Percentiles rank a stretch among this genome's conserved stretches.
Conservation (phyloP, 768 basidiomycete genomes). For the Piloderma croceum region DNA sequence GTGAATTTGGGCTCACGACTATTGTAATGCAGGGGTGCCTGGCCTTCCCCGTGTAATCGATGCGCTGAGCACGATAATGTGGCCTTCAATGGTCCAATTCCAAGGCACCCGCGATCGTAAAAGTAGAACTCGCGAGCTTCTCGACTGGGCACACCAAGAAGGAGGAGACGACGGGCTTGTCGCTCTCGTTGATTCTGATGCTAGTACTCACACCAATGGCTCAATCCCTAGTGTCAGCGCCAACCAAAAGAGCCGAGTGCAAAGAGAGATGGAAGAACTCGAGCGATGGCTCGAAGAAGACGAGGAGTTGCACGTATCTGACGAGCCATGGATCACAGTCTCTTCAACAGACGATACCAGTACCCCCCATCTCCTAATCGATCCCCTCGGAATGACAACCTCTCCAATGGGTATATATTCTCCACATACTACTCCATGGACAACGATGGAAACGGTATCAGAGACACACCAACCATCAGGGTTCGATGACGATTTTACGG, state of each 20-base stretch:
- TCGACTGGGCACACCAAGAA: slow-evolving; percentile 39
- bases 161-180: slow-evolving; percentile 34
- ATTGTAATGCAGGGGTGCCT: no score
- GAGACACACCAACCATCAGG: slow-evolving; percentile 19
- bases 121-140: slow-evolving; percentile 24
- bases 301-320: slow-evolving; percentile 22
- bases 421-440: slow-evolving; percentile 1
- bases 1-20: no score
- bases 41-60: slow-evolving; percentile 68
- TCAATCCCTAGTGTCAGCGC: slow-evolving; percentile 12
- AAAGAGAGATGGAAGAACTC: slow-evolving; percentile 52
- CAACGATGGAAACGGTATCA: not conserved
- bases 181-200: slow-evolving; percentile 21
- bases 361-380: not conserved
- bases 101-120: slow-evolving; percentile 18
- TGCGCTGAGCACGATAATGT: slow-evolving; percentile 83
- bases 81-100: slow-evolving; percentile 66
- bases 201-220: slow-evolving; percentile 13
- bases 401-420: slow-evolving; percentile 29
- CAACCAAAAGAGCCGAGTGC: slow-evolving; percentile 30
- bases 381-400: slow-evolving; percentile 1
- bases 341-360: slow-evolving; percentile 12
- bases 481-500: slow-evolving; percentile 80
- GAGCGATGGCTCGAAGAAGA: slow-evolving; percentile 59
- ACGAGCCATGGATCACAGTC: slow-evolving; percentile 13